Conservation (phyloP, 2,329 filamentous ascomycete genomes). For the Ceratocystis albifundus region DNA sequence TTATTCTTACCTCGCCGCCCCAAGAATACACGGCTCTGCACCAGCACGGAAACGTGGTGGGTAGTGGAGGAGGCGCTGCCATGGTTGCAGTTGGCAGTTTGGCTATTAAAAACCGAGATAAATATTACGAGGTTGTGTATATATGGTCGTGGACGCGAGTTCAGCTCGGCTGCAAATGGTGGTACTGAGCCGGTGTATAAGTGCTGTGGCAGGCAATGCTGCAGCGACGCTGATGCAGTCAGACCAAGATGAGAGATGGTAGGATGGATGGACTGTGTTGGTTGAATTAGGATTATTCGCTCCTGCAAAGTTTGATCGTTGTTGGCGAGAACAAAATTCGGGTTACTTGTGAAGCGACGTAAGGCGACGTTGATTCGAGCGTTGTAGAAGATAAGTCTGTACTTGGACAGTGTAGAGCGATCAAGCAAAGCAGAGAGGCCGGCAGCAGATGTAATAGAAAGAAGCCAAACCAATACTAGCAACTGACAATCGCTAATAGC, state of each 20-base stretch:
- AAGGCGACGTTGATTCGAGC: too few relatives aligned
- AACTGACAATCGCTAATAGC: background rate
- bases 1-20: conserved; percentile 61
- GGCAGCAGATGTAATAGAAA: background rate
- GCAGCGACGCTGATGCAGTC: conserved; percentile 4
- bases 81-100: conserved; percentile 31
- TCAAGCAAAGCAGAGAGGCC: conserved; percentile 3
- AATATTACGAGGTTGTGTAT: background rate
- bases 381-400: too few relatives aligned
- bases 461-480: background rate
- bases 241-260: background rate
- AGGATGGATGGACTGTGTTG: background rate
- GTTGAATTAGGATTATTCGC: too few relatives aligned
- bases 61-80: conserved; percentile 50
- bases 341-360: too few relatives aligned
- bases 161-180: background rate
- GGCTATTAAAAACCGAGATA: background rate
- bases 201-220: background rate
- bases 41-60: conserved; percentile 79
- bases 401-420: background rate
- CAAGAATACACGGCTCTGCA: conserved; percentile 84
- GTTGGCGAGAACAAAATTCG: too few relatives aligned
- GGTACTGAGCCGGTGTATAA: background rate
- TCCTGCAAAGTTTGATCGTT: too few relatives aligned
- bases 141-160: conserved; percentile 4